Percentiles rank a stretch among this genome's conserved stretches.
Conservation (phyloP, 2,329 filamentous ascomycete genomes). For the Ophiocordyceps camponoti-floridani region DNA sequence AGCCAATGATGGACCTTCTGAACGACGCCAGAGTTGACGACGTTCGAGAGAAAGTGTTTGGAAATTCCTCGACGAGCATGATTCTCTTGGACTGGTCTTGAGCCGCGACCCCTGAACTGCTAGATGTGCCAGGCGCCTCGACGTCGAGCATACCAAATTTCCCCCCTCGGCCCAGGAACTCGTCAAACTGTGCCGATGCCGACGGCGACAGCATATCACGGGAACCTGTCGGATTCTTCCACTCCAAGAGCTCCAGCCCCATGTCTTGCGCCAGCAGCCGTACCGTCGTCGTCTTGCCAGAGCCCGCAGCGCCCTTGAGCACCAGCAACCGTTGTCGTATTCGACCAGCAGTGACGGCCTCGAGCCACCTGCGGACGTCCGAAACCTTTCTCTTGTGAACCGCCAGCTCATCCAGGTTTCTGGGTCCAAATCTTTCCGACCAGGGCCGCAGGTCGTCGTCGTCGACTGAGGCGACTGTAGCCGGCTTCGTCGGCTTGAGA, state of each 20-base stretch:
- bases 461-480: conserved; percentile 6
- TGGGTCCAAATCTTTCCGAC: conserved; percentile 70
- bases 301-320: conserved; percentile 77
- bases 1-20: conserved; percentile 56
- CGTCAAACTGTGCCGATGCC: conserved; percentile 68
- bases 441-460: conserved; percentile 57
- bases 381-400: conserved; percentile 89
- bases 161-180: conserved; percentile 70
- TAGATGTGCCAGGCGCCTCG: conserved; percentile 8
- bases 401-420: conserved; percentile 62
- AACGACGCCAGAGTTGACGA: conserved; percentile 52
- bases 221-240: conserved; percentile 64
- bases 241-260: conserved; percentile 64
- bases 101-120: conserved; percentile 5
- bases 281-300: conserved; percentile 82
- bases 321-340: conserved; percentile 58
- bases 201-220: conserved; percentile 46
- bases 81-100: conserved; percentile 25
- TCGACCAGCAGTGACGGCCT: conserved; percentile 49
- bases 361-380: conserved; percentile 72
- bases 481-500: conserved; percentile 21
- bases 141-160: conserved; percentile 57
- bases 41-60: conserved; percentile 51
- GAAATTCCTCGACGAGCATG: conserved; percentile 68
- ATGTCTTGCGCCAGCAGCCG: conserved; percentile 62